These are phyloP conservation scores for Tieghemiomyces parasiticus DNA, from an alignment of 192 early-diverging fungal genomes.

Conservation along the genomic window DNA sequence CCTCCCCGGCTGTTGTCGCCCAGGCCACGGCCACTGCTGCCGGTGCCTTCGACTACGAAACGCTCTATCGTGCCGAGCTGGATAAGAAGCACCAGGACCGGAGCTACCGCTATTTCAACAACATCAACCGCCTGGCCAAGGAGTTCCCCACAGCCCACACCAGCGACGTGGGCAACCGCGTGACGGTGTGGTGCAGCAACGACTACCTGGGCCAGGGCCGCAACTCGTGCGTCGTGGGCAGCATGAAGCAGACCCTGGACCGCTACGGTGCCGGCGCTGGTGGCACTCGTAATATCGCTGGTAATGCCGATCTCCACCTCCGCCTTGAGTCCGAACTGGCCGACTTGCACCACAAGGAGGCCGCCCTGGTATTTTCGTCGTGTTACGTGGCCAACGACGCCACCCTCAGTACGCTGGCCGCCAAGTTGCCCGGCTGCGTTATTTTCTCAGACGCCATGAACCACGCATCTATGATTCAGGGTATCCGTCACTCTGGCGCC, in stretches of 20 bases:
- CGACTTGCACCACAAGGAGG: constrained; percentile 76
- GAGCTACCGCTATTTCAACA: constrained; percentile 99
- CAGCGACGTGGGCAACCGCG: constrained; percentile 61
- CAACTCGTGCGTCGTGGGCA: constrained; percentile 65
- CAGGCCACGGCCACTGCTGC: constrained; percentile 14
- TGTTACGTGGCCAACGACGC: constrained; percentile 98
- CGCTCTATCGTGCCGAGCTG: constrained; percentile 64
- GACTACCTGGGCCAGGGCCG: constrained; percentile 97
- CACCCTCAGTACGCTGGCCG: constrained; percentile 76
- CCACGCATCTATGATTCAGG: constrained; percentile 99
- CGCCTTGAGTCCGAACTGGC: constrained; percentile 85
- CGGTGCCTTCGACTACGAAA: constrained; percentile 78
- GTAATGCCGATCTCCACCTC: constrained; percentile 91
- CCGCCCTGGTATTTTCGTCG: constrained; percentile 88
- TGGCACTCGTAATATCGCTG: constrained; percentile 98
- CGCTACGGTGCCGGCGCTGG: constrained; percentile 97
- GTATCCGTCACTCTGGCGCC: constrained; percentile 81
- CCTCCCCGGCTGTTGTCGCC: not conserved
- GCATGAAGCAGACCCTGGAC: constrained; percentile 89
- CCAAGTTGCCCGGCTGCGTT: constrained; percentile 77
- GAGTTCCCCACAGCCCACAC: constrained; percentile 92
- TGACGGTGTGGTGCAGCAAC: constrained; percentile 98
- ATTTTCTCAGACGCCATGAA: constrained; percentile 92
- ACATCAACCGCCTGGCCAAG: constrained; percentile 94
- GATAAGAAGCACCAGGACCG: constrained; percentile 96